Percentiles rank a stretch among this genome's conserved stretches.
Evolutionary conservation across 805 yeast species (phyloP).

Genomic region (Danielia oregonensis): DNA sequence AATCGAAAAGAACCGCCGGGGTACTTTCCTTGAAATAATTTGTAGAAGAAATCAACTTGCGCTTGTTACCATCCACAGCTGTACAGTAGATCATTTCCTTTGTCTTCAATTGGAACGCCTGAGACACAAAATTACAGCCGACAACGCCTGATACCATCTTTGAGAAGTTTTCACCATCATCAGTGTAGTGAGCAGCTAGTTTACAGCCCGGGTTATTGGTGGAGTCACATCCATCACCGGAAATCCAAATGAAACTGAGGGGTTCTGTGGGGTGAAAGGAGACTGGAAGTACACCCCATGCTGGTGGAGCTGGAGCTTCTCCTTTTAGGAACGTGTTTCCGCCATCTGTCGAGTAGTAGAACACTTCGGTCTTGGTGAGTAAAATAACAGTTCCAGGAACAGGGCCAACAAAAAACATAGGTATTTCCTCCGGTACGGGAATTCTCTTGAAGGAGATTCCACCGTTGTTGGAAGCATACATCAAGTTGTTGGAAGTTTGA

Average conservation of each 20-base stretch:
- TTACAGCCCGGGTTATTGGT: not conserved
- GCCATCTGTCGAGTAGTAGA: slow-evolving; percentile 65
- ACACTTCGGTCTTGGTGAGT: slow-evolving; percentile 43
- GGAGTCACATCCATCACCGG: slow-evolving; percentile 56
- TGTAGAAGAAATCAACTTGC: slow-evolving; percentile 43
- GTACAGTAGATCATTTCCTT: slow-evolving; percentile 64
- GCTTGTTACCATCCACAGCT: slow-evolving; percentile 31
- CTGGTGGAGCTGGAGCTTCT: slow-evolving; percentile 41
- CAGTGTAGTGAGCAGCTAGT: slow-evolving; percentile 54
- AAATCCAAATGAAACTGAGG: slow-evolving; percentile 64
- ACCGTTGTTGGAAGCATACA: slow-evolving; percentile 69
- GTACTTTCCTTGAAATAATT: slow-evolving; percentile 46
- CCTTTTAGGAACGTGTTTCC: slow-evolving; percentile 52
- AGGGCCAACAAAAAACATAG: slow-evolving; percentile 59
- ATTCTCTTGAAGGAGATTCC: slow-evolving; percentile 49
- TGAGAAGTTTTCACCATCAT: slow-evolving; percentile 66
- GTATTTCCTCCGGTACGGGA: slow-evolving; percentile 38
- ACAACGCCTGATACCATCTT: slow-evolving; percentile 50
- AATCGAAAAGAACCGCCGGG: slow-evolving; percentile 43
- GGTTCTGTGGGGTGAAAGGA: slow-evolving; percentile 59
- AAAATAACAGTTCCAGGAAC: slow-evolving; percentile 54
- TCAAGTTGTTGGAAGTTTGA: slow-evolving; percentile 47
- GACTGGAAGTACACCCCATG: slow-evolving; percentile 35
- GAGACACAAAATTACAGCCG: slow-evolving; percentile 66
- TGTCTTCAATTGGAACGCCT: slow-evolving; percentile 38